These are phyloP conservation scores for Microbotryum intermedium DNA, from an alignment of 1,284 basidiomycete genomes.

Conservation along the genomic window DNA sequence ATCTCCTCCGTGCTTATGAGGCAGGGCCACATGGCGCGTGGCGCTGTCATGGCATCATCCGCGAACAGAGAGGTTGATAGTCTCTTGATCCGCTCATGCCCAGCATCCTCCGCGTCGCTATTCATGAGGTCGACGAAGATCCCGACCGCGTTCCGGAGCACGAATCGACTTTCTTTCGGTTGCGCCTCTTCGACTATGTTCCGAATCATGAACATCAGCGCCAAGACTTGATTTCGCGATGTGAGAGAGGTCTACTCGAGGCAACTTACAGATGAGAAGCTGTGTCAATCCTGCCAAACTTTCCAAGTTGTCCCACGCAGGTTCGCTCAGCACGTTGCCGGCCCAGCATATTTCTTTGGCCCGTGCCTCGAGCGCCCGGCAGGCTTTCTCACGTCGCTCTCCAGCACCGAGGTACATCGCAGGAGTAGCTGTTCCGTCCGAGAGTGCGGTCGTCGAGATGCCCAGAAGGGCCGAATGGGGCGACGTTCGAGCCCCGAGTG, in stretches of 20 bases:
- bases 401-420: constrained; percentile 13
- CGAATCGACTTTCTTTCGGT: constrained; percentile 13
- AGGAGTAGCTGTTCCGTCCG: background rate
- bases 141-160: constrained; percentile 13
- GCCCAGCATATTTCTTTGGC: constrained; percentile 20
- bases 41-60: no score
- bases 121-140: constrained; percentile 12
- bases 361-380: constrained; percentile 13
- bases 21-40: background rate
- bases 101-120: no score
- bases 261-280: constrained; percentile 21
- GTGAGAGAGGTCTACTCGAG: background rate
- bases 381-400: constrained; percentile 23
- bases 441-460: background rate
- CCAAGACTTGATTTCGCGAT: background rate
- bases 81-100: no score
- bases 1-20: constrained; percentile 22
- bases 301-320: constrained; percentile 3
- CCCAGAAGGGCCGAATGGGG: constrained; percentile 17
- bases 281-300: constrained; percentile 20
- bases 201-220: background rate
- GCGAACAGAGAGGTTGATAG: no score
- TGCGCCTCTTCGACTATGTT: constrained; percentile 11
- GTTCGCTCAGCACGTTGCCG: background rate
- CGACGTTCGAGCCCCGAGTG: constrained; percentile 21